A percentile compares a stretch with the other conserved stretches of the same genome.
phyloP scores from a whole-genome alignment of 306 rosid genomes.

The Urtica urens region DNA sequence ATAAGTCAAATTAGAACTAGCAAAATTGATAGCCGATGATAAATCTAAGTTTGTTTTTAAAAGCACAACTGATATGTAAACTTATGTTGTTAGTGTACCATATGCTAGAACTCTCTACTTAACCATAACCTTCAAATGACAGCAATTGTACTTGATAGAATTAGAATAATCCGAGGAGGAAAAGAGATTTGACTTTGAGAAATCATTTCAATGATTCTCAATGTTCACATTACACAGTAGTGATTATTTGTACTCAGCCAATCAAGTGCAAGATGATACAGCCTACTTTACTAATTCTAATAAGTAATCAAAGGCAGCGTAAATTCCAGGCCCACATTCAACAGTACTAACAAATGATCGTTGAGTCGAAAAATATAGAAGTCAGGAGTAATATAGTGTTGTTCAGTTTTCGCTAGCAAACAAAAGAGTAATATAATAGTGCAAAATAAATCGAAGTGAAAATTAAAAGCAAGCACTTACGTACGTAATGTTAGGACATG shows the following conservation, averaged over 20 bases:
- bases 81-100: background rate
- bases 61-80: slow-evolving; percentile 3
- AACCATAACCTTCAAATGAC: background rate
- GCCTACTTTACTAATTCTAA: too few relatives aligned
- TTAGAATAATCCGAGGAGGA: too few relatives aligned
- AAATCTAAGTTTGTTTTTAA: background rate
- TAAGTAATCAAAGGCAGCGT: too few relatives aligned
- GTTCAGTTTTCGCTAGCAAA: slow-evolving; percentile 3
- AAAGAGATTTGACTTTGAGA: too few relatives aligned
- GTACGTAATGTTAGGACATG: slow-evolving; percentile 58
- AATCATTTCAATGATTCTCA: too few relatives aligned
- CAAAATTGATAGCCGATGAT: background rate
- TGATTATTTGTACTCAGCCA: too few relatives aligned
- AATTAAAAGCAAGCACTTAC: slow-evolving; percentile 34
- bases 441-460: background rate
- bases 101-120: background rate
- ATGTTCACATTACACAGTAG: background rate
- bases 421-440: background rate
- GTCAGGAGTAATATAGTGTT: background rate
- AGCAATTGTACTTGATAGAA: too few relatives aligned
- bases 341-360: too few relatives aligned
- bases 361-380: too few relatives aligned
- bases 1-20: background rate
- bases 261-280: too few relatives aligned
- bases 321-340: too few relatives aligned